These are phyloP conservation scores for Tolypocladium cylindrosporum DNA, from an alignment of 2,329 filamentous ascomycete species.

Conservation along the genomic window DNA sequence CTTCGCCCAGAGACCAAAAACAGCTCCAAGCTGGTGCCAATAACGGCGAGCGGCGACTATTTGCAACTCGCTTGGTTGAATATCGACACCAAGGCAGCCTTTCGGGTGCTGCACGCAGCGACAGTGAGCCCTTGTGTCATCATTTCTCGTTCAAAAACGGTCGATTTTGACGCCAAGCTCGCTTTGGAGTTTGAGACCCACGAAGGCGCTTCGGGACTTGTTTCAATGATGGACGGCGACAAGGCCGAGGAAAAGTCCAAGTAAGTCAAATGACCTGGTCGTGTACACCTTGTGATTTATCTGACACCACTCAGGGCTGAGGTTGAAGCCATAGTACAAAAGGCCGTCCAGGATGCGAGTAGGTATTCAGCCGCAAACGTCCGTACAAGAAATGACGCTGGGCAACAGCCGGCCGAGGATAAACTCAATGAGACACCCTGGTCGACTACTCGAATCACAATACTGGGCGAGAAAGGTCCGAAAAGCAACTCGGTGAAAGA, in stretches of 20 bases:
- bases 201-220: background rate
- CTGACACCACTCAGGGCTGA: background rate
- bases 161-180: slow-evolving; percentile 4
- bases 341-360: slow-evolving; percentile 3
- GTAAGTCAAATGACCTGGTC: slow-evolving; percentile 6
- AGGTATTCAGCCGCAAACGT: background rate
- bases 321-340: background rate
- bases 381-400: background rate
- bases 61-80: slow-evolving; percentile 3
- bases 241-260: background rate
- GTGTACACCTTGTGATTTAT: background rate
- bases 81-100: slow-evolving; percentile 2
- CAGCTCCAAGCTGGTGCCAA: slow-evolving; percentile 2
- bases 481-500: background rate
- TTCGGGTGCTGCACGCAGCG: slow-evolving; percentile 6
- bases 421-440: background rate
- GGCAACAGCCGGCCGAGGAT: background rate
- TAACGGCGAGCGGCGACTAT: background rate
- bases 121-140: slow-evolving; percentile 8
- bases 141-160: slow-evolving; percentile 11
- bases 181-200: slow-evolving; percentile 11
- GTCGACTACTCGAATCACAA: background rate
- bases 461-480: background rate
- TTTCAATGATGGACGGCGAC: background rate
- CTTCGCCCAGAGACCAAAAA: slow-evolving; percentile 1